Evolutionary conservation across 169 alveolate species (phyloP).

Genomic region (Plasmodium gaboni): DNA sequence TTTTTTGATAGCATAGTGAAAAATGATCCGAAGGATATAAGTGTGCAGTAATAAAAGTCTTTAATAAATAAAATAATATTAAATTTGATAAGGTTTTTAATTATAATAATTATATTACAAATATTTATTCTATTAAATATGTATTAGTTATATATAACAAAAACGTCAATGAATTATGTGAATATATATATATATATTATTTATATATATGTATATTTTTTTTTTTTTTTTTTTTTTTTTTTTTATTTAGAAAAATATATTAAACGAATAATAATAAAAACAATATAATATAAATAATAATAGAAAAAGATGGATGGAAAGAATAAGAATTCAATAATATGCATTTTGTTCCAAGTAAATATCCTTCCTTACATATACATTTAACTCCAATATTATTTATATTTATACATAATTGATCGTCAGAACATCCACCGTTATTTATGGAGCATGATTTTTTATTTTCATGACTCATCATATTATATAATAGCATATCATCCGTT

Average conservation of each 20-base stretch:
- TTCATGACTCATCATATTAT: not conserved
- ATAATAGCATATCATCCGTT: constrained; percentile 5
- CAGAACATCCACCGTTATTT: constrained; percentile 34
- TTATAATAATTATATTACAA: too few species aligned
- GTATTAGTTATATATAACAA: too few species aligned
- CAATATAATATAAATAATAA: not conserved
- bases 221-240: not conserved
- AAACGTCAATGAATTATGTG: too few species aligned
- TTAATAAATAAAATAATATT: too few species aligned
- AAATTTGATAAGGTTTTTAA: too few species aligned
- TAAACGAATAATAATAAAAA: not conserved
- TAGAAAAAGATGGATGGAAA: not conserved
- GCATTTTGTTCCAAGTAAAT: constrained; percentile 10
- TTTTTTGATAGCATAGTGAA: not conserved
- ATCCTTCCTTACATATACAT: constrained; percentile 48
- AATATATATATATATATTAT: too few species aligned
- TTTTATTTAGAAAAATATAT: not conserved
- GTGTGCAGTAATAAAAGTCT: too few species aligned
- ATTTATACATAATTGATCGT: constrained; percentile 37
- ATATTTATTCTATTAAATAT: too few species aligned
- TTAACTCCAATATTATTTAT: constrained; percentile 3
- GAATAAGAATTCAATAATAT: constrained; percentile 4
- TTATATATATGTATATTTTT: too few species aligned
- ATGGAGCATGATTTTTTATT: constrained; percentile 18
- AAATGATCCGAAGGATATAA: not conserved